Evolutionary conservation across 1,139 yeast genomes (phyloP).

Genomic region (Lodderomyces elongisporus): DNA sequence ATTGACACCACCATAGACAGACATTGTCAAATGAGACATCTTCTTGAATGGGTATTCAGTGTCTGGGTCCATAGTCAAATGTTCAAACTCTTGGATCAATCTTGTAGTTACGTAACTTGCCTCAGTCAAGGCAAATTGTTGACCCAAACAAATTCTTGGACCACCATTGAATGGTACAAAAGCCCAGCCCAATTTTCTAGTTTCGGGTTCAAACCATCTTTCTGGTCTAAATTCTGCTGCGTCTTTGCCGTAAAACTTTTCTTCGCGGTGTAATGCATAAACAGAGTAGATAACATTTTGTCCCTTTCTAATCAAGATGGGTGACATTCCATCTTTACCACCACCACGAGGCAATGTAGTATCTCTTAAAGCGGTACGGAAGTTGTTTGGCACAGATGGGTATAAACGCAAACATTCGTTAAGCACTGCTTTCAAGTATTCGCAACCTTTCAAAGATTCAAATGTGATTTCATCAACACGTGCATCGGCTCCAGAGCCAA

Average conservation of each 20-base stretch:
- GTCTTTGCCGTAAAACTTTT: slow-evolving; percentile 41
- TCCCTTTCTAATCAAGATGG: slow-evolving; percentile 42
- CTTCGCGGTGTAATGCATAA: slow-evolving; percentile 38
- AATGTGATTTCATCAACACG: slow-evolving; percentile 28
- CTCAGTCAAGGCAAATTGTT: slow-evolving; percentile 56
- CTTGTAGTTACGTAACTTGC: slow-evolving; percentile 44
- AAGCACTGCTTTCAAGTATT: slow-evolving; percentile 43
- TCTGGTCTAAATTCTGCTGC: slow-evolving; percentile 43
- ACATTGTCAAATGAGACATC: slow-evolving; percentile 31
- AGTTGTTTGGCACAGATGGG: slow-evolving; percentile 51
- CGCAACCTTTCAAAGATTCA: slow-evolving; percentile 46
- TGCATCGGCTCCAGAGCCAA: slow-evolving; percentile 28
- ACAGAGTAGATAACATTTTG: slow-evolving; percentile 34
- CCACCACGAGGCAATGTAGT: slow-evolving; percentile 54
- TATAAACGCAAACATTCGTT: slow-evolving; percentile 49
- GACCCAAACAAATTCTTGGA: slow-evolving; percentile 57
- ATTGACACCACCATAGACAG: slow-evolving; percentile 22
- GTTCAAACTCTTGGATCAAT: slow-evolving; percentile 29
- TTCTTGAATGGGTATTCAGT: slow-evolving; percentile 32
- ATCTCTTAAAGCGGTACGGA: slow-evolving; percentile 38
- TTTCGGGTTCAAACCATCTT: slow-evolving; percentile 41
- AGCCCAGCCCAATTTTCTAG: slow-evolving; percentile 43
- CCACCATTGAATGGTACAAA: slow-evolving; percentile 58
- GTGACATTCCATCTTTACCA: slow-evolving; percentile 39
- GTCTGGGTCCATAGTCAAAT: slow-evolving; percentile 12